These are phyloP conservation scores for Alternaria incomplexa DNA, from an alignment of 2,329 filamentous ascomycete species.

Conservation along the genomic window DNA sequence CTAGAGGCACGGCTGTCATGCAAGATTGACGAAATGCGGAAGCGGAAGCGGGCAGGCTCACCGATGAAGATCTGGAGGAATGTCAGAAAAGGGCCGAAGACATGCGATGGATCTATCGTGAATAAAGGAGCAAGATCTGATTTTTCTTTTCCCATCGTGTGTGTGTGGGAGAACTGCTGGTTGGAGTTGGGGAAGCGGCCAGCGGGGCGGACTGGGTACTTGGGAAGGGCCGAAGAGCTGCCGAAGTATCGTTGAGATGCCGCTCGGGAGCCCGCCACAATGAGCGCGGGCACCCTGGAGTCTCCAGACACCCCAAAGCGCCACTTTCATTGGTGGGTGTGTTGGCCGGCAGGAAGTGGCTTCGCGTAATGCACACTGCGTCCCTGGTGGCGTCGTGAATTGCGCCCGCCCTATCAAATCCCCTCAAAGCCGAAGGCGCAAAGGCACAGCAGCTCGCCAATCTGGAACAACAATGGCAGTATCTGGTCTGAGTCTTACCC, in stretches of 20 bases:
- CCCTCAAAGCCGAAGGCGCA: not conserved
- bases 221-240: not conserved
- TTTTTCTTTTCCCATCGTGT: constrained; percentile 10
- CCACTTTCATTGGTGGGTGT: not conserved
- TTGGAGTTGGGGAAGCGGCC: constrained; percentile 12
- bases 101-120: constrained; percentile 2
- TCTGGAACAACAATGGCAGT: constrained; percentile 3
- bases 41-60: constrained; percentile 16
- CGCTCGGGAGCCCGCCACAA: not conserved
- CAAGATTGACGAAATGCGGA: constrained; percentile 16
- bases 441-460: constrained; percentile 12
- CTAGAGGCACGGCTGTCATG: constrained; percentile 11
- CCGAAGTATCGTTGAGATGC: constrained; percentile 8
- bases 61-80: constrained; percentile 9
- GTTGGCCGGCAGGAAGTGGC: not conserved
- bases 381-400: not conserved
- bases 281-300: not conserved
- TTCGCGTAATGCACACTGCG: not conserved
- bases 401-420: constrained; percentile 2
- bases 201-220: not conserved
- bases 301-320: not conserved
- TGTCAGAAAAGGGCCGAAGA: constrained; percentile 4
- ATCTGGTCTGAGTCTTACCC: not conserved
- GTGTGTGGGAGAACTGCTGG: constrained; percentile 1
- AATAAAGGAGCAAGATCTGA: constrained; percentile 8